These are phyloP conservation scores for Smallanthus sonchifolius DNA, from an alignment of 129 eudicot genomes.

Conservation along the genomic window DNA sequence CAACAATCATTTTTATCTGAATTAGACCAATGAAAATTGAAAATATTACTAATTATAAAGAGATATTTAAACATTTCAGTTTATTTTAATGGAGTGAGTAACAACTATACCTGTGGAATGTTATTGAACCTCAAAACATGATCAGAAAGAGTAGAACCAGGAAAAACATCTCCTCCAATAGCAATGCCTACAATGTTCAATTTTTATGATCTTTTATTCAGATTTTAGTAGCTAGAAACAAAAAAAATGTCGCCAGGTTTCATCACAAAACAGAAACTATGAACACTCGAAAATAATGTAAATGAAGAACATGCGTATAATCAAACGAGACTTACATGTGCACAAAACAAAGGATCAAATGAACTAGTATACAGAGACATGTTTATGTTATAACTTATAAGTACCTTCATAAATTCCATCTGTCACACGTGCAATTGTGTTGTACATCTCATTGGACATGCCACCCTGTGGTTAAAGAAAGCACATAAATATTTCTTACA, in stretches of 20 bases:
- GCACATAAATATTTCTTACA: constrained; percentile 7
- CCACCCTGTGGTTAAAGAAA: constrained; percentile 70
- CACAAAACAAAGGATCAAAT: constrained; percentile 6
- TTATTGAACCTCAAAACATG: constrained; percentile 95
- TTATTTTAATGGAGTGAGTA: not conserved
- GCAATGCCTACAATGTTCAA: constrained; percentile 67
- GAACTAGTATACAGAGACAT: not conserved
- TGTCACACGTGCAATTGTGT: constrained; percentile 92
- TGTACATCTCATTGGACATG: constrained; percentile 95
- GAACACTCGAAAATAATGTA: not conserved
- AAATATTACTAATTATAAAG: not conserved
- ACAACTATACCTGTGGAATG: constrained; percentile 78
- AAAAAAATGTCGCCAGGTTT: not conserved
- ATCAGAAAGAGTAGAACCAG: constrained; percentile 98
- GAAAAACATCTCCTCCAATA: constrained; percentile 99
- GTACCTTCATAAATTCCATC: constrained; percentile 98
- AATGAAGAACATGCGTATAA: not conserved
- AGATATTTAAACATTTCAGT: not conserved
- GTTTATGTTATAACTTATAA: not conserved
- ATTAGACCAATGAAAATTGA: constrained; percentile 6
- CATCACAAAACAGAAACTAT: not conserved
- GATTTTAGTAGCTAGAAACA: not conserved
- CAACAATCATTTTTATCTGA: constrained; percentile 93
- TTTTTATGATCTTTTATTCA: not conserved
- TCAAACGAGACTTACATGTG: constrained; percentile 1